Conservation (phyloP, 2,329 filamentous ascomycete genomes). For the Raffaelea deltoideospora region DNA sequence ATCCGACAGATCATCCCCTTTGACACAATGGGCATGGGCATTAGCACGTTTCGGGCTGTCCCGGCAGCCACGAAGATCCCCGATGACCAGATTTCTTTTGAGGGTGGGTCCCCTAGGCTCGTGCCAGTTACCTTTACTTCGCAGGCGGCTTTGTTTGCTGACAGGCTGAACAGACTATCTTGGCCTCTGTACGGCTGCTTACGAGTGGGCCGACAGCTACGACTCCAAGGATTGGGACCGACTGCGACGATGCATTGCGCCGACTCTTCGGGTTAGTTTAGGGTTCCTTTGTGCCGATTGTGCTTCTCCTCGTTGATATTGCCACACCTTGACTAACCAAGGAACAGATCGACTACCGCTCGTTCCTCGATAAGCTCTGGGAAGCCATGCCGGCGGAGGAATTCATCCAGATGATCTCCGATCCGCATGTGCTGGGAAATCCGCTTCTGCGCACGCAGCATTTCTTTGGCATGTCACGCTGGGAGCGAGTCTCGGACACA, state of each 20-base stretch:
- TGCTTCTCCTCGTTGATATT: background rate
- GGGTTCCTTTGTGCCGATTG: background rate
- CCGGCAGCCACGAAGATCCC: background rate
- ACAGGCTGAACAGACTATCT: constrained; percentile 25
- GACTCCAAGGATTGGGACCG: constrained; percentile 51
- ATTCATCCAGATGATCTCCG: constrained; percentile 45
- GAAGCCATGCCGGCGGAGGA: constrained; percentile 44
- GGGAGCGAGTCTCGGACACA: constrained; percentile 40
- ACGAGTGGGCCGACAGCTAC: constrained; percentile 52
- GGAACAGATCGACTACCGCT: constrained; percentile 53
- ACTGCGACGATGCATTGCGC: constrained; percentile 45
- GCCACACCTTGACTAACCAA: background rate
- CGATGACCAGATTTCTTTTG: constrained; percentile 6
- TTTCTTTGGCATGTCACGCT: constrained; percentile 44
- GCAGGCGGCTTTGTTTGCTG: background rate
- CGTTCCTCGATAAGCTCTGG: constrained; percentile 45
- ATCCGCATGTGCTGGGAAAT: constrained; percentile 42
- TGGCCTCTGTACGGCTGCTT: constrained; percentile 31
- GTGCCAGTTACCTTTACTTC: too few relatives aligned
- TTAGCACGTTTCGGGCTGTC: constrained; percentile 3
- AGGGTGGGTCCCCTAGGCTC: constrained; percentile 3
- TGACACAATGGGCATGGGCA: constrained; percentile 6
- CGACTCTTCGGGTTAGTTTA: constrained; percentile 31
- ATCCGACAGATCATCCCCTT: background rate
- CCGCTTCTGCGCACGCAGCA: constrained; percentile 49